These are phyloP conservation scores for Trichoderma semiorbis DNA, from an alignment of 2,329 filamentous ascomycete species.

Conservation along the genomic window DNA sequence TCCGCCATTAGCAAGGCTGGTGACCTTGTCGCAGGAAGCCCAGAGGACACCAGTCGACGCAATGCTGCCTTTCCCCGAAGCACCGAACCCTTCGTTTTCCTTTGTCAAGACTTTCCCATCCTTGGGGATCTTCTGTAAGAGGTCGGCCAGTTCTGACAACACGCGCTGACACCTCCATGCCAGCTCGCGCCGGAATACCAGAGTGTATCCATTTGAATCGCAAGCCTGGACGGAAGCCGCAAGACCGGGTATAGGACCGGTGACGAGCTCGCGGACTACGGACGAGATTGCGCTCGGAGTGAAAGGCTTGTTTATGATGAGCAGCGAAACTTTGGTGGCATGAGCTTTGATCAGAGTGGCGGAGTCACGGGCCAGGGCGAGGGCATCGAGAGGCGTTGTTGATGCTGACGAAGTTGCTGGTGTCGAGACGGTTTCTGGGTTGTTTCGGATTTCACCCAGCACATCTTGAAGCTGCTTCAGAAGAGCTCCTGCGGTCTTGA, in stretches of 20 bases:
- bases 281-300: conserved; percentile 70
- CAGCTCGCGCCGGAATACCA: conserved; percentile 61
- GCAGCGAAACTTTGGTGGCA: conserved; percentile 79
- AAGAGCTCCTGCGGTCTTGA: conserved; percentile 37
- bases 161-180: conserved; percentile 56
- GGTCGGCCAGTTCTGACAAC: conserved; percentile 57
- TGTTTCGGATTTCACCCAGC: conserved; percentile 39
- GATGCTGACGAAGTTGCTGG: conserved; percentile 19
- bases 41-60: conserved; percentile 74
- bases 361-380: conserved; percentile 68
- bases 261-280: conserved; percentile 69
- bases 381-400: conserved; percentile 47
- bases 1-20: conserved; percentile 61
- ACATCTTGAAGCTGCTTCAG: conserved; percentile 43
- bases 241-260: conserved; percentile 70
- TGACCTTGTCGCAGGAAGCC: conserved; percentile 74
- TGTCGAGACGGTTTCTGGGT: conserved; percentile 14
- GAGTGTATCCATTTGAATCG: conserved; percentile 58
- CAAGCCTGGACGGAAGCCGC: conserved; percentile 68
- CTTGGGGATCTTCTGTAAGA: conserved; percentile 58
- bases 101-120: conserved; percentile 52
- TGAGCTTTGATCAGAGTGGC: conserved; percentile 75
- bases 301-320: conserved; percentile 83
- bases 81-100: conserved; percentile 26
- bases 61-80: conserved; percentile 52